Conservation (phyloP, 1,284 basidiomycete species). For the Laetiporus sulphureus region DNA sequence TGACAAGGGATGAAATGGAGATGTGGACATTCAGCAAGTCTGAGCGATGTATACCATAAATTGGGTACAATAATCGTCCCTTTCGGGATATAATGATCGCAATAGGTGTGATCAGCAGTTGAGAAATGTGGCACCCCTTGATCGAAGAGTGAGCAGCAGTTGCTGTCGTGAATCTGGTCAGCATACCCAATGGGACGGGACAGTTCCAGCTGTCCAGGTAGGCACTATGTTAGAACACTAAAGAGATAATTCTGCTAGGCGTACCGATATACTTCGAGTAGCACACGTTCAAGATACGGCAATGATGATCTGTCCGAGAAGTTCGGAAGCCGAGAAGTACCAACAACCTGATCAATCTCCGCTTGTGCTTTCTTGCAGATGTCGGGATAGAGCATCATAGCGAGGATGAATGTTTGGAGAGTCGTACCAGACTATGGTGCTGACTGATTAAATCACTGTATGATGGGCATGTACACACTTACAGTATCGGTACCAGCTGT, state of each 20-base stretch:
- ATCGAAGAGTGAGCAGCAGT: conserved; percentile 43
- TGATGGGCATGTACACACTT: conserved; percentile 1
- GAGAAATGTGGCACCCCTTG: conserved; percentile 42
- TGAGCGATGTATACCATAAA: conserved; percentile 15
- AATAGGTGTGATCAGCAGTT: conserved; percentile 44
- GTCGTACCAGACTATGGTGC: conserved; percentile 27
- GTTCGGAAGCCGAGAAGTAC: conserved; percentile 37
- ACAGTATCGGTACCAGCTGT: conserved; percentile 30
- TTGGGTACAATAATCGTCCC: conserved; percentile 41
- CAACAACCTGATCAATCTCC: conserved; percentile 47
- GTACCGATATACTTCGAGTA: conserved; percentile 46
- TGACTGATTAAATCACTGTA: neutral
- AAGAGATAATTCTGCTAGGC: too few relatives aligned
- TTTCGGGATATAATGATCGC: conserved; percentile 38
- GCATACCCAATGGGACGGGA: conserved; percentile 18
- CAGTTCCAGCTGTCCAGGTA: conserved; percentile 21
- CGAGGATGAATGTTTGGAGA: conserved; percentile 39
- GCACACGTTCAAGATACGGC: conserved; percentile 45
- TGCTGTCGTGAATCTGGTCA: conserved; percentile 37
- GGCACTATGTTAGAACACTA: too few relatives aligned
- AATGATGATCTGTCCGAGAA: conserved; percentile 42
- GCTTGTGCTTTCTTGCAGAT: conserved; percentile 43
- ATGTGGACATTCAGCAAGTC: too few relatives aligned
- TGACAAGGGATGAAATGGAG: neutral
- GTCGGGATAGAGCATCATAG: conserved; percentile 44